Evolutionary conservation across 352 stramenopile genomes (phyloP).

Genomic region (Phytophthora citrophthora): DNA sequence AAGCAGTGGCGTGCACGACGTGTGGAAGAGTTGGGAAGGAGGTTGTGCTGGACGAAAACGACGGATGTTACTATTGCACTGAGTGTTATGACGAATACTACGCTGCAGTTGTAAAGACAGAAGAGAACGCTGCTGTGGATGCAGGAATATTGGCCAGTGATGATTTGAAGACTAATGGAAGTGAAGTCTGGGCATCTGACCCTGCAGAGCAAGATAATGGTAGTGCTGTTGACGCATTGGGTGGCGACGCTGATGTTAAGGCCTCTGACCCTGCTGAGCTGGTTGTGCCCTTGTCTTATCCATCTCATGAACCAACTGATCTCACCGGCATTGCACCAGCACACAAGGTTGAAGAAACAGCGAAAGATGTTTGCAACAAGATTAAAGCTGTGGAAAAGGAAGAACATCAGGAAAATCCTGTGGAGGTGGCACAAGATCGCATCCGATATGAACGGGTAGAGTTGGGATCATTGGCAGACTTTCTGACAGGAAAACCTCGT

Average conservation of each 20-base stretch:
- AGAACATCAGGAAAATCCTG: not conserved
- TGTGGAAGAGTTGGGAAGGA: constrained; percentile 37
- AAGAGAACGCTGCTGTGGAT: not conserved
- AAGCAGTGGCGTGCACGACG: constrained; percentile 48
- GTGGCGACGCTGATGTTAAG: not conserved
- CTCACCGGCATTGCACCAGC: not conserved
- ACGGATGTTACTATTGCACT: constrained; percentile 74
- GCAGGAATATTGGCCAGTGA: not conserved
- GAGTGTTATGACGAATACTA: constrained; percentile 79
- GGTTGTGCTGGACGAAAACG: constrained; percentile 62
- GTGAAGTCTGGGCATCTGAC: not conserved
- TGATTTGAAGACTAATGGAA: not conserved
- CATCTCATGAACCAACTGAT: not conserved
- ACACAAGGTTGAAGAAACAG: not conserved
- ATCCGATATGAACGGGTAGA: constrained; percentile 35
- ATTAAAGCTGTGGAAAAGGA: not conserved
- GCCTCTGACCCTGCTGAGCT: not conserved
- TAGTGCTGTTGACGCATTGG: not conserved
- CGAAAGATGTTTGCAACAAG: not conserved
- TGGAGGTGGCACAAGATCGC: constrained; percentile 8
- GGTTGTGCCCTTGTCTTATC: constrained; percentile 3
- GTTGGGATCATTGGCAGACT: constrained; percentile 39
- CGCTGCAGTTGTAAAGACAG: constrained; percentile 16
- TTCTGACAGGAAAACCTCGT: constrained; percentile 20
- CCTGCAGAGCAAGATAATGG: not conserved